A percentile compares a stretch with the other conserved stretches of the same genome.
phyloP scores from a whole-genome alignment of 2,329 filamentous ascomycete genomes.

The Didymella lethalis region DNA sequence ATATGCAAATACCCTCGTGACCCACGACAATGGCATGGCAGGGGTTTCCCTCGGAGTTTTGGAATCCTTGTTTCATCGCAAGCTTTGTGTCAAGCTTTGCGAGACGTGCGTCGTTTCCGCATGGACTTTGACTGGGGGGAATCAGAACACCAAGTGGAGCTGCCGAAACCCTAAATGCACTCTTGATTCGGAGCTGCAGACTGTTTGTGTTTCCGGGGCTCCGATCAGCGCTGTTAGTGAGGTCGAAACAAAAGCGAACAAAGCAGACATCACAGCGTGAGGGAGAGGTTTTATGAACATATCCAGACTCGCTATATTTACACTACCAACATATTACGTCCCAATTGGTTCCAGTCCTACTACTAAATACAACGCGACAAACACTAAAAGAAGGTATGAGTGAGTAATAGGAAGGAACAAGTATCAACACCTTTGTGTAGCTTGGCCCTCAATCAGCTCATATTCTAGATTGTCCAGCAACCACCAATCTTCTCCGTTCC shows the following conservation, averaged over 20 bases:
- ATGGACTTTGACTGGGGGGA: neutral
- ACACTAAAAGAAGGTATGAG: conserved; percentile 26
- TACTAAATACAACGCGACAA: conserved; percentile 18
- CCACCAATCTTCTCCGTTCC: conserved; percentile 10
- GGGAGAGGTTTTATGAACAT: neutral
- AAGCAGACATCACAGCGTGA: conserved; percentile 6
- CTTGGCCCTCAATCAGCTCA: conserved; percentile 16
- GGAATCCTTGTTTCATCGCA: conserved; percentile 7
- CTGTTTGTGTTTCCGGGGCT: neutral
- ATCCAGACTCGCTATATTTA: conserved; percentile 27
- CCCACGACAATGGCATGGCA: neutral
- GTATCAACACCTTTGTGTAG: conserved; percentile 12
- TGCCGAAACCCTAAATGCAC: conserved; percentile 10
- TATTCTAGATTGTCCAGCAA: conserved; percentile 28
- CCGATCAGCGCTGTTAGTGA: neutral
- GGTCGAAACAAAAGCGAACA: neutral
- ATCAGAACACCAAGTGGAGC: conserved; percentile 2
- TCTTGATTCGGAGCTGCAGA: neutral
- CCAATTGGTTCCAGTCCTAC: conserved; percentile 13
- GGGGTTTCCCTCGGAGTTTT: neutral
- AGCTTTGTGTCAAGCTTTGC: conserved; percentile 14
- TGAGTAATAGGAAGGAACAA: conserved; percentile 19
- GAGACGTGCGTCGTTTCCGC: conserved; percentile 21
- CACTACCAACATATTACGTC: conserved; percentile 20
- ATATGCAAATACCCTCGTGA: neutral